Conservation (phyloP, 768 basidiomycete species). For the Galerina sulciceps region DNA sequence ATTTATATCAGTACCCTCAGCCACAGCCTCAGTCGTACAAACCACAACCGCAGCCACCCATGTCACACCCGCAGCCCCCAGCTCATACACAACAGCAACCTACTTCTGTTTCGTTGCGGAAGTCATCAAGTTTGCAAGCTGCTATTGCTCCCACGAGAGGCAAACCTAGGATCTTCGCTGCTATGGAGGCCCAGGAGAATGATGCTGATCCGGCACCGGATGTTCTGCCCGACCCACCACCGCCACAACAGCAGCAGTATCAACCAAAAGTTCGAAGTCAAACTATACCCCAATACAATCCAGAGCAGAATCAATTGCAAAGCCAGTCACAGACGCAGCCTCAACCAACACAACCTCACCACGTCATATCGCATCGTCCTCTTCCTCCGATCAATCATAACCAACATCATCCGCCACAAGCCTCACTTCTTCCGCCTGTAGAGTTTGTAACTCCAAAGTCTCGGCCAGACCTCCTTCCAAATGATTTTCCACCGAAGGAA, state of each 20-base stretch:
- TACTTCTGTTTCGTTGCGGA: constrained; percentile 21
- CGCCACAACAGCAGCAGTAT: neutral
- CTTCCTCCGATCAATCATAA: constrained; percentile 7
- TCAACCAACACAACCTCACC: constrained; percentile 5
- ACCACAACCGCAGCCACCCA: neutral
- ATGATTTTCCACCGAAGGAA: constrained; percentile 5
- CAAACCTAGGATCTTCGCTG: constrained; percentile 68
- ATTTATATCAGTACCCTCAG: neutral
- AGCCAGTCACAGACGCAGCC: neutral
- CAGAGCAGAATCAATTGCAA: too few relatives aligned
- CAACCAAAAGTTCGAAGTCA: neutral
- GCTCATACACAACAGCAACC: constrained; percentile 7
- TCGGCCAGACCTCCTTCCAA: constrained; percentile 12
- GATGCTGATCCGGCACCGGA: neutral
- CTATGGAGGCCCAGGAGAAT: constrained; percentile 42
- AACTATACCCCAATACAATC: too few relatives aligned
- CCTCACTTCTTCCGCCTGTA: constrained; percentile 19
- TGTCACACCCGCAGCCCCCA: neutral
- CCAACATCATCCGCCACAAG: constrained; percentile 5
- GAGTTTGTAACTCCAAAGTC: constrained; percentile 20
- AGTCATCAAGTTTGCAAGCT: constrained; percentile 26
- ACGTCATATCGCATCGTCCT: neutral
- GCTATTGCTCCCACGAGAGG: constrained; percentile 35
- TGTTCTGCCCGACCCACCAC: neutral
- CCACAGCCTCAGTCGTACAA: neutral